These are phyloP conservation scores for Myxozyma vanderwaltii DNA, from an alignment of 805 yeast species.

Conservation along the genomic window DNA sequence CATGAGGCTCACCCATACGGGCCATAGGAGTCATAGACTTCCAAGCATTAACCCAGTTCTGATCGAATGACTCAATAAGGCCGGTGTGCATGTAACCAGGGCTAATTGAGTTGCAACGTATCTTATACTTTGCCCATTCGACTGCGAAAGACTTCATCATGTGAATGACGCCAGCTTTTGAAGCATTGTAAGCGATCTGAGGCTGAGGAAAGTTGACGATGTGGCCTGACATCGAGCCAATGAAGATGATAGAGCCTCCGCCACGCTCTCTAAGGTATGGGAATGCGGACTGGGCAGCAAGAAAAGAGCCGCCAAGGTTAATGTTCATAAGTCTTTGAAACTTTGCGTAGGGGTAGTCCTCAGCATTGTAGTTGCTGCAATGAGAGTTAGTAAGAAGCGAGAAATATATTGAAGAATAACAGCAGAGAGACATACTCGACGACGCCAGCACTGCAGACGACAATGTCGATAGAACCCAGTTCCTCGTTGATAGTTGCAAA, in stretches of 20 bases:
- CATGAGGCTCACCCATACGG: slow-evolving; percentile 84
- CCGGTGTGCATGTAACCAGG: slow-evolving; percentile 74
- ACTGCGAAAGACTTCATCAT: slow-evolving; percentile 65
- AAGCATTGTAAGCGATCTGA: slow-evolving; percentile 67
- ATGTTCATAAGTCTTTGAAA: slow-evolving; percentile 67
- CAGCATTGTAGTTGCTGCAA: slow-evolving; percentile 71
- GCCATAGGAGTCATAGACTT: slow-evolving; percentile 46
- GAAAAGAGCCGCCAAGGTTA: slow-evolving; percentile 65
- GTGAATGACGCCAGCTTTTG: slow-evolving; percentile 71
- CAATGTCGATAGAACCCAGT: slow-evolving; percentile 57
- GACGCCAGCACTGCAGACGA: slow-evolving; percentile 66
- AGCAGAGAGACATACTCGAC: slow-evolving; percentile 57
- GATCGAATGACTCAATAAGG: slow-evolving; percentile 49
- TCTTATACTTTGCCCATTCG: slow-evolving; percentile 70
- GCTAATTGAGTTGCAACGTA: slow-evolving; percentile 64
- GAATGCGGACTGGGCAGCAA: slow-evolving; percentile 65
- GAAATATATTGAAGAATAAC: no score
- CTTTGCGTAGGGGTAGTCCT: slow-evolving; percentile 64
- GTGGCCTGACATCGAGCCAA: slow-evolving; percentile 72
- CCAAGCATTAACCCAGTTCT: slow-evolving; percentile 62
- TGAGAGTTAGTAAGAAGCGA: slow-evolving; percentile 39
- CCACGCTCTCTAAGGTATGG: slow-evolving; percentile 61
- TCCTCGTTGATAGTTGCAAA: slow-evolving; percentile 55
- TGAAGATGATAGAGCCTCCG: slow-evolving; percentile 62
- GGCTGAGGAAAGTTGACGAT: slow-evolving; percentile 74